These are phyloP conservation scores for Daldinia grandis DNA, from an alignment of 495 filamentous ascomycete genomes.

Conservation along the genomic window DNA sequence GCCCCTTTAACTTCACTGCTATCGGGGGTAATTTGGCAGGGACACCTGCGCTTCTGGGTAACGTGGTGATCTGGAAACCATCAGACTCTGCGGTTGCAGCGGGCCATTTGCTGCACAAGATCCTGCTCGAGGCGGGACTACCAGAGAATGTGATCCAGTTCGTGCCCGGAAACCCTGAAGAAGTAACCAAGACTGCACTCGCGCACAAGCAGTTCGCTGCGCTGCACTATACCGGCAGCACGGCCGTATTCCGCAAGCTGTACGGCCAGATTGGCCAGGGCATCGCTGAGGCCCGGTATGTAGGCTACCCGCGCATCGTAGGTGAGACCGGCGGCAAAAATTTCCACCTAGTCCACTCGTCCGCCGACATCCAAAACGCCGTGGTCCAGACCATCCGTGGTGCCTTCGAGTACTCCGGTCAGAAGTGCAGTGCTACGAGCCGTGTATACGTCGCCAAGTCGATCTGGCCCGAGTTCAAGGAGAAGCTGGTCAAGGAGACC, in stretches of 20 bases:
- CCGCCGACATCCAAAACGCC: conserved; percentile 78
- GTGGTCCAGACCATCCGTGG: conserved; percentile 83
- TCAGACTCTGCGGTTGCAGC: conserved; percentile 78
- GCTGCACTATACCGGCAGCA: conserved; percentile 84
- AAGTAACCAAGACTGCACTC: conserved; percentile 74
- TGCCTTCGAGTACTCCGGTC: conserved; percentile 89
- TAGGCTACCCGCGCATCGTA: conserved; percentile 80
- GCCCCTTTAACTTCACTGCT: conserved; percentile 91
- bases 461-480: conserved; percentile 71
- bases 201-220: conserved; percentile 75
- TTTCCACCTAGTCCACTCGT: conserved; percentile 82
- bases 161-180: conserved; percentile 77
- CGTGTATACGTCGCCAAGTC: conserved; percentile 77
- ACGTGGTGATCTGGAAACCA: conserved; percentile 91
- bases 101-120: conserved; percentile 79
- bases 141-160: conserved; percentile 85
- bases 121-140: conserved; percentile 87
- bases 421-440: conserved; percentile 88
- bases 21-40: conserved; percentile 81
- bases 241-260: conserved; percentile 79
- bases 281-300: conserved; percentile 72
- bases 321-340: conserved; percentile 93
- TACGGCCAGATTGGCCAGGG: conserved; percentile 75
- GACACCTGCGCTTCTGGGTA: conserved; percentile 79
- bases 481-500: conserved; percentile 69